Percentiles rank a stretch among this genome's conserved stretches.
phyloP scores from a whole-genome alignment of 2,329 filamentous ascomycete genomes.

The Alternaria dauci region DNA sequence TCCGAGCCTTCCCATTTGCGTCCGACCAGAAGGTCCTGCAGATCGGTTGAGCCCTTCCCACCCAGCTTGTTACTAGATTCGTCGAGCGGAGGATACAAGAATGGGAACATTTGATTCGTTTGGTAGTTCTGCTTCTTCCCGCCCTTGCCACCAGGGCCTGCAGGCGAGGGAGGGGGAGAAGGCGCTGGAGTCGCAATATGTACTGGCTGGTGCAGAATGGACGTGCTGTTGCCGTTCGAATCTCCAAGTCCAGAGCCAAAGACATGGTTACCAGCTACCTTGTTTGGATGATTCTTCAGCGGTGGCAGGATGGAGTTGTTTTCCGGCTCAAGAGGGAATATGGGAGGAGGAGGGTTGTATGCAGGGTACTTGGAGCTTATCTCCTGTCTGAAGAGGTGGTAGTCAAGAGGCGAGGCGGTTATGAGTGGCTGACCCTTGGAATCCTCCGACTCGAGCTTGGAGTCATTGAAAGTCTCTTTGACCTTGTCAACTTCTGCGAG shows the following conservation, averaged over 20 bases:
- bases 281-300: constrained; percentile 75
- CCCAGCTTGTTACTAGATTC: constrained; percentile 87
- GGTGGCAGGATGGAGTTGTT: constrained; percentile 91
- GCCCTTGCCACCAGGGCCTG: constrained; percentile 82
- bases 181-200: constrained; percentile 98
- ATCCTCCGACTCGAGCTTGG: constrained; percentile 61
- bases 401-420: constrained; percentile 92
- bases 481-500: constrained; percentile 74
- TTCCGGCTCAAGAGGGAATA: constrained; percentile 86
- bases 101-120: constrained; percentile 98
- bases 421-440: constrained; percentile 77
- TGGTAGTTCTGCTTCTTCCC: constrained; percentile 99
- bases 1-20: constrained; percentile 93
- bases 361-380: constrained; percentile 98
- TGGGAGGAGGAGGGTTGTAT: constrained; percentile 85
- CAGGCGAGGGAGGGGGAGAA: constrained; percentile 91
- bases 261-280: constrained; percentile 56
- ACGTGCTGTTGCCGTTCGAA: constrained; percentile 60
- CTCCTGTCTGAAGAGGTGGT: constrained; percentile 95
- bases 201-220: constrained; percentile 93
- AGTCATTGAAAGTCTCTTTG: constrained; percentile 75
- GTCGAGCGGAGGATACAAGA: constrained; percentile 94
- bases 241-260: constrained; percentile 62
- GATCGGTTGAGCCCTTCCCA: constrained; percentile 82
- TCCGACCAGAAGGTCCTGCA: constrained; percentile 82